Evolutionary conservation across 352 stramenopile species (phyloP).

Genomic region (Phytopythium mirpurense): DNA sequence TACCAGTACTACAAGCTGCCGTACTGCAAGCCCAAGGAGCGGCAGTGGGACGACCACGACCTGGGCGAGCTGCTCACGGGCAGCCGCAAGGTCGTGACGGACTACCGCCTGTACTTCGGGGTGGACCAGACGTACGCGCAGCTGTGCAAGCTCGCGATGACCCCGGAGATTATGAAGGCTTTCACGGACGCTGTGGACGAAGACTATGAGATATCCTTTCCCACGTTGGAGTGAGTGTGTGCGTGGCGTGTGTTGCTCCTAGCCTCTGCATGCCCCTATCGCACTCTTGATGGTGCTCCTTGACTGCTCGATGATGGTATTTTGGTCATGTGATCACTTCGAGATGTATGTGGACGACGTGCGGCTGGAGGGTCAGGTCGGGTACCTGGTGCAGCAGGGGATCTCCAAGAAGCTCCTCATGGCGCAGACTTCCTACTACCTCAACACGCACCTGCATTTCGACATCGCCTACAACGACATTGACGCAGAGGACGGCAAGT

Average conservation of each 20-base stretch:
- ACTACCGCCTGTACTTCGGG: slow-evolving; percentile 80
- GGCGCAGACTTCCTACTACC: slow-evolving; percentile 79
- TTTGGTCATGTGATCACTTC: slow-evolving; percentile 57
- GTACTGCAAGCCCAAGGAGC: slow-evolving; percentile 89
- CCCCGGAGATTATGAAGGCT: slow-evolving; percentile 66
- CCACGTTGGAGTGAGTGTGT: no score
- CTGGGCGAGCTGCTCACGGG: slow-evolving; percentile 95
- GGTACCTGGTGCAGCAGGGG: slow-evolving; percentile 77
- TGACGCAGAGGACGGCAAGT: slow-evolving; percentile 82
- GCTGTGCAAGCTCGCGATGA: slow-evolving; percentile 87
- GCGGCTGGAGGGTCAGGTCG: slow-evolving; percentile 94
- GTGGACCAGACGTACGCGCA: slow-evolving; percentile 83
- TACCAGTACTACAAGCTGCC: slow-evolving; percentile 99
- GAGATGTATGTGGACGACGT: slow-evolving; percentile 99
- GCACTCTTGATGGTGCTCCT: slow-evolving; percentile 9
- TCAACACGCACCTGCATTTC: slow-evolving; percentile 97
- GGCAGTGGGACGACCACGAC: slow-evolving; percentile 86
- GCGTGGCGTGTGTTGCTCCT: neutral
- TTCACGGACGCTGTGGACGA: slow-evolving; percentile 97
- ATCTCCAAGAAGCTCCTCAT: slow-evolving; percentile 28
- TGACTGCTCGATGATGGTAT: slow-evolving; percentile 13
- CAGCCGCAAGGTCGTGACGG: slow-evolving; percentile 90
- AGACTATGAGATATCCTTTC: slow-evolving; percentile 89
- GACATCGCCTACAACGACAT: slow-evolving; percentile 91
- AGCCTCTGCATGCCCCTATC: neutral